These are phyloP conservation scores for Aquilaria yunnanensis DNA, from an alignment of 345 rosid species.

Conservation along the genomic window DNA sequence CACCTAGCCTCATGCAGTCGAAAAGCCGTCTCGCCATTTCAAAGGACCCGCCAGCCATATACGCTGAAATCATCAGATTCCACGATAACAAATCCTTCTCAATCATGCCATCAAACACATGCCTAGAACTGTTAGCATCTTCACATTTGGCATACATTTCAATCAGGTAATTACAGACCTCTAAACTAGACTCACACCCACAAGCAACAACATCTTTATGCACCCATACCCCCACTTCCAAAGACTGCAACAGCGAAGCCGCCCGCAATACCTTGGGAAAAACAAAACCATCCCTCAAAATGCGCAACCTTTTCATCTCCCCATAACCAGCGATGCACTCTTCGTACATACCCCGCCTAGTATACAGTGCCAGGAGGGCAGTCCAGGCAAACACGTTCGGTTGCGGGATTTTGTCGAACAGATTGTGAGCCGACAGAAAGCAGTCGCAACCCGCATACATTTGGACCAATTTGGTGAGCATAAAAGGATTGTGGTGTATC, in stretches of 20 bases:
- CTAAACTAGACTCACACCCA: constrained; percentile 21
- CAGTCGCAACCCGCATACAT: constrained; percentile 25
- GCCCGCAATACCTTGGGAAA: constrained; percentile 32
- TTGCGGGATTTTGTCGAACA: constrained; percentile 22
- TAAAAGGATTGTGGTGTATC: constrained; percentile 8
- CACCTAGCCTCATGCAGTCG: constrained; percentile 19
- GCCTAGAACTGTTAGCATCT: constrained; percentile 17
- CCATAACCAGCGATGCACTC: constrained; percentile 19
- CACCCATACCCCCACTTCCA: constrained; percentile 23
- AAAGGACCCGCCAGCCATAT: constrained; percentile 20
- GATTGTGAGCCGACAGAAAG: constrained; percentile 9
- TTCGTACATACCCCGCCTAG: constrained; percentile 21
- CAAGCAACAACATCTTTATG: constrained; percentile 31
- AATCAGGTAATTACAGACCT: constrained; percentile 27
- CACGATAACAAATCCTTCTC: constrained; percentile 32
- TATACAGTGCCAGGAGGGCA: constrained; percentile 19
- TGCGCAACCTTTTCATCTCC: constrained; percentile 21
- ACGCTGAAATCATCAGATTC: constrained; percentile 36
- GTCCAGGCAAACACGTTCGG: constrained; percentile 42
- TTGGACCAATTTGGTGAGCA: constrained; percentile 27
- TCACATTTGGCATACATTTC: constrained; percentile 34
- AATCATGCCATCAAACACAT: constrained; percentile 31
- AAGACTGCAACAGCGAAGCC: constrained; percentile 17
- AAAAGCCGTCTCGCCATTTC: constrained; percentile 20
- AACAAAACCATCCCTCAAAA: constrained; percentile 28